These are phyloP conservation scores for Suhomyces panamericanus DNA, from an alignment of 1,139 yeast genomes.

Conservation along the genomic window DNA sequence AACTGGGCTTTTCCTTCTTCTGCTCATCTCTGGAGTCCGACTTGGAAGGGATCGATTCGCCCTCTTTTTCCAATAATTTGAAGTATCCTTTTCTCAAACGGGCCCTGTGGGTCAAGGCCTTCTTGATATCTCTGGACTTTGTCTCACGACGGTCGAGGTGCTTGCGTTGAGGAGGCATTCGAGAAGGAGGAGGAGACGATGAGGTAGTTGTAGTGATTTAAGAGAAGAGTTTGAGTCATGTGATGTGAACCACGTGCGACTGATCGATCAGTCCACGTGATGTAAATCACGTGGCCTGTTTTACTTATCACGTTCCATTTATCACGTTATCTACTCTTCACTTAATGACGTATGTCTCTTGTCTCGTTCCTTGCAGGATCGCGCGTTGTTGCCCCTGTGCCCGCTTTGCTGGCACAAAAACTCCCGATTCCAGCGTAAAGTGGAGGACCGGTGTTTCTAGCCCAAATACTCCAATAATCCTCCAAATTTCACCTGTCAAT, in stretches of 20 bases:
- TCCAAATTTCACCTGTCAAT: no score
- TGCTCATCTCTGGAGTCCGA: constrained; percentile 10
- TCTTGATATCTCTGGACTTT: constrained; percentile 62
- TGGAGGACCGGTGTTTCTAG: no score
- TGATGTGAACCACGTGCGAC: no score
- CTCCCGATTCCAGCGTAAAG: not conserved
- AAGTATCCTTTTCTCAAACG: constrained; percentile 79
- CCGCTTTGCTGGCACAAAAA: not conserved
- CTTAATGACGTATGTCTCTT: not conserved
- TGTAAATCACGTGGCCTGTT: not conserved
- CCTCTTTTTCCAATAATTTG: constrained; percentile 76
- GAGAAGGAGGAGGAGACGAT: not conserved
- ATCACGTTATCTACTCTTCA: no score
- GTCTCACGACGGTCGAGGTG: constrained; percentile 43
- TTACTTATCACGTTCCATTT: not conserved
- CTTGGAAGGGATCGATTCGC: constrained; percentile 41
- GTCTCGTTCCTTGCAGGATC: not conserved
- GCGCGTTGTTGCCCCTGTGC: not conserved
- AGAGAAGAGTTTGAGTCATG: no score
- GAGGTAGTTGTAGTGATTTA: no score
- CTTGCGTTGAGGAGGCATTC: constrained; percentile 6
- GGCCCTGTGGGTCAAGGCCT: constrained; percentile 79
- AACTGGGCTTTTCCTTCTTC: constrained; percentile 18
- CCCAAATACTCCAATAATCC: no score
- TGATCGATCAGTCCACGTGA: no score